Conservation (phyloP, 345 rosid genomes). For the Bruguiera sexangula region DNA sequence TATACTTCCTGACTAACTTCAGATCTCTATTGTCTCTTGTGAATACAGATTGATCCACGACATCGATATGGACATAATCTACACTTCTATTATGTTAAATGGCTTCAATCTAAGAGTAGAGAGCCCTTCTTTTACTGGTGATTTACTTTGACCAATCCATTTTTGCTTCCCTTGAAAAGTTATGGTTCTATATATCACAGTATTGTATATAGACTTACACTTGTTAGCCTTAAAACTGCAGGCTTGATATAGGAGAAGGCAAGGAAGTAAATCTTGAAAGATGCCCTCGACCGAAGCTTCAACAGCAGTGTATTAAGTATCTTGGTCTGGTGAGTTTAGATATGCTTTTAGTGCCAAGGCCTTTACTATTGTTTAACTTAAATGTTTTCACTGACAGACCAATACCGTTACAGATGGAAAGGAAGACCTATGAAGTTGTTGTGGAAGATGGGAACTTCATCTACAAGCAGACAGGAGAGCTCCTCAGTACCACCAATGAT, state of each 20-base stretch:
- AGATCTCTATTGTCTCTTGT: slow-evolving; percentile 3
- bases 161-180: not conserved
- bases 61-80: slow-evolving; percentile 96
- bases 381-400: slow-evolving; percentile 8
- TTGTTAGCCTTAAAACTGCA: slow-evolving; percentile 28
- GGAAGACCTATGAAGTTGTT: slow-evolving; percentile 71
- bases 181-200: slow-evolving; percentile 16
- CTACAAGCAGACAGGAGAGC: slow-evolving; percentile 58
- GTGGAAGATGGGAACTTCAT: slow-evolving; percentile 63
- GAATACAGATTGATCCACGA: slow-evolving; percentile 79
- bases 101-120: slow-evolving; percentile 79
- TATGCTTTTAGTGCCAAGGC: slow-evolving; percentile 1
- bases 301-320: slow-evolving; percentile 86
- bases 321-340: slow-evolving; percentile 71
- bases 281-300: slow-evolving; percentile 79
- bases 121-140: slow-evolving; percentile 99
- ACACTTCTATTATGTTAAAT: slow-evolving; percentile 64
- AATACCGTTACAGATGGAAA: slow-evolving; percentile 60
- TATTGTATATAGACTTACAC: slow-evolving; percentile 16
- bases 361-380: not conserved
- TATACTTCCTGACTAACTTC: slow-evolving; percentile 11
- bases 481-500: slow-evolving; percentile 51
- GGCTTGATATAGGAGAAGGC: slow-evolving; percentile 98
- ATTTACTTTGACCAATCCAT: slow-evolving; percentile 3
- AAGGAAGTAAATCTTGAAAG: slow-evolving; percentile 71